Base-by-base conservation (phyloP, 2,329 filamentous ascomycete genomes). In the Biscogniauxia sp. region DNA sequence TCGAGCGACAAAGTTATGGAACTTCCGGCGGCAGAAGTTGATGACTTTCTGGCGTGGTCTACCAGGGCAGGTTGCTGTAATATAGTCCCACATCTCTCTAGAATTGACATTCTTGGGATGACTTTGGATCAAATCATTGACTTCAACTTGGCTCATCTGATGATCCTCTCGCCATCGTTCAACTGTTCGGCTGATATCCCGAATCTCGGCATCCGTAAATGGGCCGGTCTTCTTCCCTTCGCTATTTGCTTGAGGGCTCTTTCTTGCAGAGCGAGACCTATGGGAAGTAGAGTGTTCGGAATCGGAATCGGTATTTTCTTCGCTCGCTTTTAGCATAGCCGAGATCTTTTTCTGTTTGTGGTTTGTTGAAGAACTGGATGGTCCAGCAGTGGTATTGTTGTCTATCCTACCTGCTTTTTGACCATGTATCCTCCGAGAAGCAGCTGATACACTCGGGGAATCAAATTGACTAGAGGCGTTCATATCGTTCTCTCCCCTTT, bases 1-100 rank as follows among this genome's bases (percentile, higher is more conserved):
- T 32, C 86, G 84, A 4, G 82, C 83, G 13, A 82, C 80, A 68
- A 82, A 90, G 62, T 88, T 88, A 75, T 91, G 86, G 64, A 86
- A 92, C 26, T 82, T 80, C 56, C 87, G 83, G 54, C 88, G 82
- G 32, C 83, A 84, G 63, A 83, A 79, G 57, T 82, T 80, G 60
- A 84, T 81, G 7, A 88, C 71, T 66, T 83, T 84, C 61, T 81
- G 78, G 11, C 82, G 77, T n/a, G 78, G 76, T 11, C 84, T 77
- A 53, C 80, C 74, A 0, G 83, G 82, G 59, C 82, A 82, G 8
- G 77, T 77, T 2, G 77, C 75, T 52, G 75, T 74, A n/a, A 88
- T 74, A 2, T 68, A 67, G 17, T 74, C 69, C 84, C 85, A 88
- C 8, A 88, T 76, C 11, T 80, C 75, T 5, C 73, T 72, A 1